phyloP scores from a whole-genome alignment of 2,329 filamentous ascomycete genomes.

The Ophiostoma tasmaniense region DNA sequence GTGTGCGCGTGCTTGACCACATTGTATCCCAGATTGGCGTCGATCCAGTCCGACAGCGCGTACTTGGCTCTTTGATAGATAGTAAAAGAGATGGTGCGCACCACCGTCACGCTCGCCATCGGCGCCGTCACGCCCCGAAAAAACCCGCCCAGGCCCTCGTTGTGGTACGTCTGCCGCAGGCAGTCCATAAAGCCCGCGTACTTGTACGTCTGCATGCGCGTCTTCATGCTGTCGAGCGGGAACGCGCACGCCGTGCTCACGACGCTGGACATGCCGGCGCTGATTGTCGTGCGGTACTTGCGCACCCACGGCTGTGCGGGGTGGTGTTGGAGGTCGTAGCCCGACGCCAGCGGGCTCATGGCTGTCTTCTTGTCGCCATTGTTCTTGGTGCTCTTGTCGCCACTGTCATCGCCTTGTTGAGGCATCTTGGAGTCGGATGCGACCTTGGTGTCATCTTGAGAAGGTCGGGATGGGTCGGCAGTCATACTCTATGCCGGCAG shows the following conservation, averaged over 20 bases:
- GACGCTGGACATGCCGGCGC: slow-evolving; percentile 67
- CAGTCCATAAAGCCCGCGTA: slow-evolving; percentile 68
- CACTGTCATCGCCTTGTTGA: slow-evolving; percentile 23
- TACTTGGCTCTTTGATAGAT: slow-evolving; percentile 69
- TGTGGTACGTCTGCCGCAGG: slow-evolving; percentile 64
- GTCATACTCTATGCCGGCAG: slow-evolving; percentile 27
- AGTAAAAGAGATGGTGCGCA: slow-evolving; percentile 34
- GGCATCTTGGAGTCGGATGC: slow-evolving; percentile 36
- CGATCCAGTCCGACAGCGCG: slow-evolving; percentile 61
- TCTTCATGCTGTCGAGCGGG: slow-evolving; percentile 82
- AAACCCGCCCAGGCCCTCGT: slow-evolving; percentile 66
- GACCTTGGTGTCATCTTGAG: slow-evolving; percentile 34
- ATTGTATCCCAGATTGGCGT: slow-evolving; percentile 56
- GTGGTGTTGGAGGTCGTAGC: background rate
- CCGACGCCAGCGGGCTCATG: background rate
- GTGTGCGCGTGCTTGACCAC: slow-evolving; percentile 66
- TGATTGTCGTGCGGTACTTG: slow-evolving; percentile 71
- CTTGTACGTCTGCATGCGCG: slow-evolving; percentile 79
- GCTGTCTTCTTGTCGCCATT: slow-evolving; percentile 16
- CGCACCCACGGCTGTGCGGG: slow-evolving; percentile 49
- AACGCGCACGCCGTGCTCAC: slow-evolving; percentile 75
- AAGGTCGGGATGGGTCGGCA: slow-evolving; percentile 31
- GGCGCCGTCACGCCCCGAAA: slow-evolving; percentile 76
- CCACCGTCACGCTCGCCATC: slow-evolving; percentile 46
- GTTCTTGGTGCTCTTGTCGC: background rate